Evolutionary conservation across 257 asterid species (phyloP), one percentile per base, ranked within the genome.

Genomic region (Salvia rosmarinus): DNA sequence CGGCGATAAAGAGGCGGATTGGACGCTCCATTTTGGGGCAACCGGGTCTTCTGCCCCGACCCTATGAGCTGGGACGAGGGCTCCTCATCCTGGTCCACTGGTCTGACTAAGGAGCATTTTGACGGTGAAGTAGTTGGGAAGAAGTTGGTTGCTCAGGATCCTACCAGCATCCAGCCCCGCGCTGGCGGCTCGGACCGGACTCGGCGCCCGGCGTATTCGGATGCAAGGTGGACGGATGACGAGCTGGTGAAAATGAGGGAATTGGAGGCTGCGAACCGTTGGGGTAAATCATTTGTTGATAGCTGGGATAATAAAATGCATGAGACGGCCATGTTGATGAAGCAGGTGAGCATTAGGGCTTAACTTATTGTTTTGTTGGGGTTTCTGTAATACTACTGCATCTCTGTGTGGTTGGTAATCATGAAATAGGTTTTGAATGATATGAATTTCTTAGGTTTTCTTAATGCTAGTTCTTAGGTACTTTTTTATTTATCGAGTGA

Each of bases 41-140:
- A 12, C 79, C 61, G 66, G 75, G 19, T 60, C 84, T 5, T 57
- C 81, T 79, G 73, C 1, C 57, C 79, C 61, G 85, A 83, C 58
- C 46, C 83, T 3, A 71, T 86, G 75, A 89, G 86, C n/a, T 93
- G 98, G 98, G 96, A 86, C 19, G 56, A 8, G 4, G 88, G 79
- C 13, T 49, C 81, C 14, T 83, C 88, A 21, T 82, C 97, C 14
- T 94, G 99, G 99, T 86, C 96, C 34, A 86, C 96, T 43, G 97
- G 99, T 37, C 74, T 91, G 11, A 91, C 99, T 19, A 88, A 81
- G 74, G 97, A 91, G 73, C 96, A 94, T 80, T 91, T 91, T 65
- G 96, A 84, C 49, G 99, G 99, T 14, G 93, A 89, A 77, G 87
- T 69, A 4, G 79, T 94, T 19, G 99, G 99, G 44, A 79, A 85